These are phyloP conservation scores for Arachis stenosperma DNA, from an alignment of 306 rosid genomes.

Conservation along the genomic window DNA sequence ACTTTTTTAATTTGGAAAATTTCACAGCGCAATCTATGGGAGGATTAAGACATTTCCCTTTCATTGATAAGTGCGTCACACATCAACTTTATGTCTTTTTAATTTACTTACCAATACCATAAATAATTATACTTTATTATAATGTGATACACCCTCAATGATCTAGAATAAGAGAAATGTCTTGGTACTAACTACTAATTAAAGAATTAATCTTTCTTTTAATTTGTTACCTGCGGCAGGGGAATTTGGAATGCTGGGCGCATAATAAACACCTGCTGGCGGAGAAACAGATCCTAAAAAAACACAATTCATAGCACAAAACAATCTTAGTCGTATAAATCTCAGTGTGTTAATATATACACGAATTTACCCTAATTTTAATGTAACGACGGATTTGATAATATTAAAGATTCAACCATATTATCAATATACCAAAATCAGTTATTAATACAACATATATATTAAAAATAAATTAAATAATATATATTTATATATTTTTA, in stretches of 20 bases:
- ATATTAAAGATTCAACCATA: too few relatives aligned
- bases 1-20: neutral
- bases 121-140: neutral
- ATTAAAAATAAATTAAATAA: too few relatives aligned
- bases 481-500: too few relatives aligned
- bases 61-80: neutral
- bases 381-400: too few relatives aligned
- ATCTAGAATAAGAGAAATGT: neutral
- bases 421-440: too few relatives aligned
- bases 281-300: slow-evolving; percentile 44
- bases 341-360: too few relatives aligned
- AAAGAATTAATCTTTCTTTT: neutral
- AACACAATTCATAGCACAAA: neutral
- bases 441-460: too few relatives aligned
- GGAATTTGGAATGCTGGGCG: slow-evolving; percentile 38
- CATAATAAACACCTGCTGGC: slow-evolving; percentile 35
- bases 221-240: slow-evolving; percentile 53
- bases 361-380: too few relatives aligned
- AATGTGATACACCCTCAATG: neutral
- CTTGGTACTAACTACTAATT: neutral
- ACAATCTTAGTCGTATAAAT: neutral
- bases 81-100: neutral
- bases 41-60: neutral
- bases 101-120: neutral
- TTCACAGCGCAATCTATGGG: neutral